phyloP scores from a whole-genome alignment of 2,329 filamentous ascomycete genomes.

The Apiospora koreana region DNA sequence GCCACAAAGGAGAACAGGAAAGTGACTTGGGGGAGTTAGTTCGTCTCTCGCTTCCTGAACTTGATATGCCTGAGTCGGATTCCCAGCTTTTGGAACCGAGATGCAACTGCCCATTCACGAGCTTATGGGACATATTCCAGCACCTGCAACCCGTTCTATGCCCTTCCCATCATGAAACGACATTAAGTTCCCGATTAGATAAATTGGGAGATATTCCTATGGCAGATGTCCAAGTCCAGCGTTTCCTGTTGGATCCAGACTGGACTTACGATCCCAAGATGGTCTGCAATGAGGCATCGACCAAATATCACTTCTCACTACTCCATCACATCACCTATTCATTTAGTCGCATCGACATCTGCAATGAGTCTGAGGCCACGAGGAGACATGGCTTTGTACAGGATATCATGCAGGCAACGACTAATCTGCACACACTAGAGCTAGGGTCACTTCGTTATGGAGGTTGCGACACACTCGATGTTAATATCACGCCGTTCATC shows the following conservation, averaged over 20 bases:
- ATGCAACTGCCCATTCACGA: neutral
- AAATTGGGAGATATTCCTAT: fast-evolving
- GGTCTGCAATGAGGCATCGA: neutral
- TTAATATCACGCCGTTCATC: neutral
- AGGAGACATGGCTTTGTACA: too few species aligned
- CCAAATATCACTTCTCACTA: neutral
- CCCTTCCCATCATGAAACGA: neutral
- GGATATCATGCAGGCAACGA: neutral
- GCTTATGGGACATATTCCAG: too few species aligned
- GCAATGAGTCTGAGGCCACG: neutral
- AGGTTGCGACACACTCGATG: too few species aligned
- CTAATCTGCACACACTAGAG: neutral
- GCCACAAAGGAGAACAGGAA: too few species aligned
- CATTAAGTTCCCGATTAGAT: neutral
- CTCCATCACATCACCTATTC: neutral
- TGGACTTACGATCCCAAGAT: neutral
- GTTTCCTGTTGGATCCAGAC: neutral
- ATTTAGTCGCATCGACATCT: too few species aligned
- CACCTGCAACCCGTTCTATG: neutral
- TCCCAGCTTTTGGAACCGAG: too few species aligned
- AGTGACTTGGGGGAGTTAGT: neutral
- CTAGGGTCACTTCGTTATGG: neutral
- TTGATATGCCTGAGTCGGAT: neutral
- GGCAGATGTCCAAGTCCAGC: neutral
- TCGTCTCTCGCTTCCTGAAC: neutral